A percentile compares a stretch with the other conserved stretches of the same genome.
Evolutionary conservation across 176 grass and related monocot genomes (phyloP).

Genomic region (Panicum miliaceum): DNA sequence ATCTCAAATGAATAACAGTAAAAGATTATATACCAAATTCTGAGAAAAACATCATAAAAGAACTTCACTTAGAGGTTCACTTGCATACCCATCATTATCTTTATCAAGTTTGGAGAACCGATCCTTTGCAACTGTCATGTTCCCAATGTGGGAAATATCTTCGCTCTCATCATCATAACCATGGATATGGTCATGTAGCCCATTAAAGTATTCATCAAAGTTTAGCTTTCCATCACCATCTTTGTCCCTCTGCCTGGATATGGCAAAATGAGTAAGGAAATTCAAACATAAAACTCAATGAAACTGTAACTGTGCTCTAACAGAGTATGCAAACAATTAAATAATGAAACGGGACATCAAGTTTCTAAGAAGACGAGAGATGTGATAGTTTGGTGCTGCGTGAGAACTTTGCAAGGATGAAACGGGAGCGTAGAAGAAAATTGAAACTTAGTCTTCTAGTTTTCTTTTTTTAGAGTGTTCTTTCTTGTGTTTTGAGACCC

Average conservation of each 20-base stretch:
- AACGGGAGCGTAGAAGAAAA: too few species aligned
- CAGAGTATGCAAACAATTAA: slow-evolving; percentile 28
- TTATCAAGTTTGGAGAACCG: slow-evolving; percentile 79
- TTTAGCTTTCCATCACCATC: slow-evolving; percentile 77
- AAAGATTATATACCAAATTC: slow-evolving; percentile 1
- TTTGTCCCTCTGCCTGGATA: slow-evolving; percentile 73
- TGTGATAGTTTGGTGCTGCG: too few species aligned
- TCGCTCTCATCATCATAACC: slow-evolving; percentile 62
- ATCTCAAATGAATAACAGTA: slow-evolving; percentile 30
- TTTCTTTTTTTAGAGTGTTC: too few species aligned
- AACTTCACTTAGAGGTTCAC: slow-evolving; percentile 29
- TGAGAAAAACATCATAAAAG: not conserved
- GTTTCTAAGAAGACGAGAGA: too few species aligned
- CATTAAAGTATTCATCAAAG: slow-evolving; percentile 73
- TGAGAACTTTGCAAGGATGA: too few species aligned
- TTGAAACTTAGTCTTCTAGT: too few species aligned
- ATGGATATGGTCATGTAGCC: slow-evolving; percentile 67
- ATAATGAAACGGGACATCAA: too few species aligned
- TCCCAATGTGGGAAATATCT: slow-evolving; percentile 61
- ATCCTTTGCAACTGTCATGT: slow-evolving; percentile 54
- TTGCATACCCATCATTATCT: slow-evolving; percentile 72
- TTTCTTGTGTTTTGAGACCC: too few species aligned
- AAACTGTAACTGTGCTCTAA: slow-evolving; percentile 25
- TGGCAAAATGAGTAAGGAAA: slow-evolving; percentile 32
- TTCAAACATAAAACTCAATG: slow-evolving; percentile 33